phyloP scores from a whole-genome alignment of 75 land plant species.

The Ceratopteris richardii region DNA sequence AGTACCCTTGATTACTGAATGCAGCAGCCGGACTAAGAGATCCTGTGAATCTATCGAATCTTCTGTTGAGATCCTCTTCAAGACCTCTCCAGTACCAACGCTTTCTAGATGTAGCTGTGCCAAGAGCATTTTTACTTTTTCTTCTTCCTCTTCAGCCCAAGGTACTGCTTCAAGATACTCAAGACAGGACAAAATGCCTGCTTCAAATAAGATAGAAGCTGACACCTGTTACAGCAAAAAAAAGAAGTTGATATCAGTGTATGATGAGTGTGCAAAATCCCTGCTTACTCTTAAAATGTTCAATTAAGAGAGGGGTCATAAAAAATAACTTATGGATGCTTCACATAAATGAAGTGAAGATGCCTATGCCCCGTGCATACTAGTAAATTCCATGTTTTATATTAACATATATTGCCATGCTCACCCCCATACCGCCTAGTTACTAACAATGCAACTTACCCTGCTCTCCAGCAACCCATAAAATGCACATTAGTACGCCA shows the following conservation, averaged over 20 bases:
- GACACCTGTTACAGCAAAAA: slow-evolving; percentile 51
- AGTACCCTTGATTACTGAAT: slow-evolving; percentile 83
- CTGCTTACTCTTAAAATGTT: not conserved
- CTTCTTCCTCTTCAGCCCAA: slow-evolving; percentile 98
- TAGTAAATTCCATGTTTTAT: no score
- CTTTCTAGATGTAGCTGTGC: slow-evolving; percentile 68
- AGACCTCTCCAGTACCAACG: slow-evolving; percentile 73
- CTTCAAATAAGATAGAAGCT: slow-evolving; percentile 86
- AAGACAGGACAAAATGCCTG: slow-evolving; percentile 77
- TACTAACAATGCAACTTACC: not conserved
- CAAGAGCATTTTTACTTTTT: slow-evolving; percentile 69
- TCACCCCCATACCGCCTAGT: no score
- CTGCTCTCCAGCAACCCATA: not conserved
- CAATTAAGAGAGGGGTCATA: no score
- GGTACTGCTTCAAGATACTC: slow-evolving; percentile 95
- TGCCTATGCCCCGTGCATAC: no score
- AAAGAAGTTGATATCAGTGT: not conserved
- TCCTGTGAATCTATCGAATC: slow-evolving; percentile 44
- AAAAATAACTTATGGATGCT: not conserved
- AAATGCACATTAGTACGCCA: not conserved
- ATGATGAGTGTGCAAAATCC: not conserved
- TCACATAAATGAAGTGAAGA: not conserved
- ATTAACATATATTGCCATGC: no score
- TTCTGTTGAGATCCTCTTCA: slow-evolving; percentile 67
- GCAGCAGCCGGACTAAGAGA: slow-evolving; percentile 64